Base-by-base conservation (phyloP, 345 rosid genomes). In the Salix udensis region DNA sequence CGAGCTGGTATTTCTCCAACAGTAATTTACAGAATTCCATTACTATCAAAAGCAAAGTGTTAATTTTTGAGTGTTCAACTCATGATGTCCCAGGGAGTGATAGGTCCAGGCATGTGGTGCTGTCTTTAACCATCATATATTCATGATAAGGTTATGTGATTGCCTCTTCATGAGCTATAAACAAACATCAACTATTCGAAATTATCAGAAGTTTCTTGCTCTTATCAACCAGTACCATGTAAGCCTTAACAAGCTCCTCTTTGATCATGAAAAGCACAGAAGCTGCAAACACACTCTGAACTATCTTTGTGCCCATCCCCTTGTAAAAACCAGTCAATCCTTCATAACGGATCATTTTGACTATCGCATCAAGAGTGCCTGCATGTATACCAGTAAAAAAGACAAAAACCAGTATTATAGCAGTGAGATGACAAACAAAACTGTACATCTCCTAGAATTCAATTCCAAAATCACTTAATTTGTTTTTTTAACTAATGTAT, bases 251-350 rank as follows among this genome's bases (percentile, higher is more conserved):
- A 68, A 90, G 82, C 81, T 89, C 94, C 79, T 90, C 94, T 83
- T 90, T 90, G 11, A 88, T 72, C 94, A 90, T 88, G 86, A 90
- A 90, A 69, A 90, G 89, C 48, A 90, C 86, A 76, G 94, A 87
- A 75, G 94, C 94, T 24, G 94, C 92, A 84, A 90, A 87, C 73
- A 90, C 92, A 74, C 94, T 90, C 70, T 90, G 92, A 37, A 88
- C 90, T 68, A 90, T 90, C 80, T 90, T 90, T 53, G 94, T 90
- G 83, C 91, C 81, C 94, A 90, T 90, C 65, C 92, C 94, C 83
- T 87, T 90, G 82, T 88, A 90, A 82, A 90, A 90, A 65, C 87
- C 77, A 34, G 58, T 75, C 74, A 90, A 74, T 48, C 94, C 94
- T 77, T 90, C 94, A 31, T 87, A 83, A 11, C 87, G 84, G 42